Base-by-base conservation (phyloP, 2,329 filamentous ascomycete species). In the Stachybotrys chartarum region DNA sequence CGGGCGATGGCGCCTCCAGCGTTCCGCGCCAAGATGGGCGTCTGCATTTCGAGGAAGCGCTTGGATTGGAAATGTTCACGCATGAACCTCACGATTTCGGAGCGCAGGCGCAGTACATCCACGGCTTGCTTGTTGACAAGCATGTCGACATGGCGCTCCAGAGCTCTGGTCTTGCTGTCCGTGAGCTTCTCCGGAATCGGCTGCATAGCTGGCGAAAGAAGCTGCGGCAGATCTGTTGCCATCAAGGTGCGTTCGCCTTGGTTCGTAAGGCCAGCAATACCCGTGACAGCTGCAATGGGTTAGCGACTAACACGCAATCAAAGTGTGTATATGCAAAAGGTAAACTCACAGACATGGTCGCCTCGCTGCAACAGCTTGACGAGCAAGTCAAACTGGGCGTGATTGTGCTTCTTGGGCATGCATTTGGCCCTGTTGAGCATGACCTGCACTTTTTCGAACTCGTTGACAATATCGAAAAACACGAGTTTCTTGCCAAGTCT, bases 1-100 rank as follows among this genome's bases (percentile, higher is more conserved):
- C 90, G 85, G 1, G 94, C 94, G 45, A 86, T 80, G 5, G 94
- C 94, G 46, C 94, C 94, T n/a, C 91, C 88, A 1, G 92, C 91
- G 52, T 85, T 82, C 50, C 87, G 84, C 7, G 89, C 86, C 53
- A 99, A 78, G 56, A 97, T 90, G 0, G 94, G 94, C 0, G 94
- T 99, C 63, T 88, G 89, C 50, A 97, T 91, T 72, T 97, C 92
- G 54, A 91, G 75, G 66, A 97, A 97, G 6, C 81, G 80, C 50
- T 82, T 78, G 8, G 83, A 77, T 57, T 90, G 77, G 55, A 97
- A 83, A 68, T 88, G 90, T 53, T 83, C 79, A 42, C 91, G 85
- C 60, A 97, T 78, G 60, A 83, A 82, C 56, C 86, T 84, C 59
- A 91, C 85, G 57, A 97, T 82, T 44, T 84, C 75, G 0, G 91